These are phyloP conservation scores for Phyllosticta capitalensis DNA, from an alignment of 2,329 filamentous ascomycete species.

Conservation along the genomic window DNA sequence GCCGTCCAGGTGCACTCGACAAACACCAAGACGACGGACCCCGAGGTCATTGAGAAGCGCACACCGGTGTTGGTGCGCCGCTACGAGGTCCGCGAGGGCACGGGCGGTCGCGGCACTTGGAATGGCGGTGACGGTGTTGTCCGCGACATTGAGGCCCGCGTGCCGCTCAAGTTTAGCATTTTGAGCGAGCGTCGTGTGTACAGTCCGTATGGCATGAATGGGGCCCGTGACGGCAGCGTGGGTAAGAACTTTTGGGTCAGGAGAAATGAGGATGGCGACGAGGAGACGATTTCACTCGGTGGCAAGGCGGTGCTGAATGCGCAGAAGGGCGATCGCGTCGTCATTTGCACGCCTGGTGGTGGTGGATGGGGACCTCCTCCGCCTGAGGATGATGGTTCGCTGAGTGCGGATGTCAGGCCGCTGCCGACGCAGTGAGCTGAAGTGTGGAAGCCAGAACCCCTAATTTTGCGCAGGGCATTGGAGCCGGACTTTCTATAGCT, in stretches of 20 bases:
- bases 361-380: conserved; percentile 5
- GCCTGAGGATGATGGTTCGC: neutral
- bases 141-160: conserved; percentile 23
- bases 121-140: conserved; percentile 24
- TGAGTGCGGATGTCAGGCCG: neutral
- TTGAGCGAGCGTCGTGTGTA: conserved; percentile 24
- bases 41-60: conserved; percentile 26
- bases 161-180: conserved; percentile 20
- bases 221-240: conserved; percentile 22
- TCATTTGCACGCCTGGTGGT: conserved; percentile 9
- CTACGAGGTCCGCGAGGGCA: conserved; percentile 23
- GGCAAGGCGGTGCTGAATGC: conserved; percentile 6
- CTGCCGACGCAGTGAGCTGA: neutral
- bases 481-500: too few species aligned
- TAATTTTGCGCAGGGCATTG: too few species aligned
- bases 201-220: conserved; percentile 25
- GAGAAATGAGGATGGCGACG: neutral
- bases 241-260: conserved; percentile 18
- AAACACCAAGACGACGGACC: conserved; percentile 29
- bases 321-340: neutral
- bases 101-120: conserved; percentile 21
- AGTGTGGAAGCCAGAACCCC: too few species aligned
- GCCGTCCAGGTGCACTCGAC: conserved; percentile 29
- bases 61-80: conserved; percentile 26
- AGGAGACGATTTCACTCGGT: conserved; percentile 7